A percentile compares a stretch with the other conserved stretches of the same genome.
phyloP scores from a whole-genome alignment of 2,329 filamentous ascomycete genomes.

The Penicillium aurantiogriseum region DNA sequence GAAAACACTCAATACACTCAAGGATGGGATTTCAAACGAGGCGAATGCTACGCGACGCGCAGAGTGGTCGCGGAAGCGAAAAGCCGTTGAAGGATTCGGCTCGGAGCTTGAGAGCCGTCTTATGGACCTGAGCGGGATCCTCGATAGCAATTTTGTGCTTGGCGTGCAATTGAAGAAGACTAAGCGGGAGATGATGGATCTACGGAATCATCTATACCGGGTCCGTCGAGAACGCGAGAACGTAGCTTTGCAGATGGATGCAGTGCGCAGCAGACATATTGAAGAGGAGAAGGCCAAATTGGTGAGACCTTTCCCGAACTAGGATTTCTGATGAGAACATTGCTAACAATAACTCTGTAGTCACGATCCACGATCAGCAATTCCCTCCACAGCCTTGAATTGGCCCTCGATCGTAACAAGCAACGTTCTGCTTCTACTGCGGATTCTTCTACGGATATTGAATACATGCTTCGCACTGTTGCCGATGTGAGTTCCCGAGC shows the following conservation, averaged over 20 bases:
- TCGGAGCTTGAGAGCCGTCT: conserved; percentile 50
- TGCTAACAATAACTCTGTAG: conserved; percentile 26
- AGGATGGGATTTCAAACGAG: conserved; percentile 42
- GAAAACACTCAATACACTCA: conserved; percentile 45
- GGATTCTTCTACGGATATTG: conserved; percentile 36
- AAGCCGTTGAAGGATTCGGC: conserved; percentile 50
- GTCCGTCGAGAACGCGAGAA: conserved; percentile 51
- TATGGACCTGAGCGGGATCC: conserved; percentile 52
- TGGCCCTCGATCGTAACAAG: conserved; percentile 41
- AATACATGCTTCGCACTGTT: conserved; percentile 45
- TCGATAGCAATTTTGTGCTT: conserved; percentile 51
- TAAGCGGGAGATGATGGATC: conserved; percentile 45
- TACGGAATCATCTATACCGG: conserved; percentile 49
- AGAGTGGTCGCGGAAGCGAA: conserved; percentile 46
- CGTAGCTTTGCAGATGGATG: conserved; percentile 52
- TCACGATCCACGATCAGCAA: conserved; percentile 43
- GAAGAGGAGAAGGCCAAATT: conserved; percentile 39
- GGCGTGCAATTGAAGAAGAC: conserved; percentile 46
- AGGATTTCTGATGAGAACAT: neutral
- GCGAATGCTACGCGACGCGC: conserved; percentile 39
- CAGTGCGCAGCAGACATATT: conserved; percentile 44
- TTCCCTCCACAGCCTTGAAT: conserved; percentile 43
- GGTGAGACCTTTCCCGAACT: conserved; percentile 25
- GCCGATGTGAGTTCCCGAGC: conserved; percentile 42
- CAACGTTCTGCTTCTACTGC: conserved; percentile 21